A percentile compares a stretch with the other conserved stretches of the same genome.
Evolutionary conservation across 2,329 filamentous ascomycete species (phyloP).

Genomic region (Metarhizium guizhouense): DNA sequence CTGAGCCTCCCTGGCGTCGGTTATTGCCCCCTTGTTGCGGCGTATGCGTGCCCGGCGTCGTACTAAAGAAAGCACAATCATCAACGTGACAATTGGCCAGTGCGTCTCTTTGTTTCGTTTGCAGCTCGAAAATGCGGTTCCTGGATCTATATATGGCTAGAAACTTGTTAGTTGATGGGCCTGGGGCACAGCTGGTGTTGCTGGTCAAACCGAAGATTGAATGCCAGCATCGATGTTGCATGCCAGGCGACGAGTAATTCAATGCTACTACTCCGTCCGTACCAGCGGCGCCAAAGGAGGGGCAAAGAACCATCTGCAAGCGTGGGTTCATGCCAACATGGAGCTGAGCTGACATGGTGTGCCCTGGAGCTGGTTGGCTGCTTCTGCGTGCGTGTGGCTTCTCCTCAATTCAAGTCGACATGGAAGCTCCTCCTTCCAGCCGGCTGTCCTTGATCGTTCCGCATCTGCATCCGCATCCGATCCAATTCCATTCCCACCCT

Average conservation of each 20-base stretch:
- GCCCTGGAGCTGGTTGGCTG: not conserved
- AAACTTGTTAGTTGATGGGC: no score
- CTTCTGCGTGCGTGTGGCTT: not conserved
- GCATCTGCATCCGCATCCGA: slow-evolving; percentile 5
- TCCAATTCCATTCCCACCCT: not conserved
- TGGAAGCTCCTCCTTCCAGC: not conserved
- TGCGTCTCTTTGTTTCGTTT: not conserved
- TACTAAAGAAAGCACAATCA: not conserved
- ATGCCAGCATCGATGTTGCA: no score
- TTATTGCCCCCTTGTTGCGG: not conserved
- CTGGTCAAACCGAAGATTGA: no score
- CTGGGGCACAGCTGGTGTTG: no score
- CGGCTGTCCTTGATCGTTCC: not conserved
- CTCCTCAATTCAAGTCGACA: not conserved
- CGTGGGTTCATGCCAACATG: no score
- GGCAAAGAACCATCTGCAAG: no score
- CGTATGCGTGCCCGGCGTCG: not conserved
- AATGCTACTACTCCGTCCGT: no score
- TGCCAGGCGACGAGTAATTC: no score
- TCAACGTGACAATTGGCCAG: not conserved
- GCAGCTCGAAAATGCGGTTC: not conserved
- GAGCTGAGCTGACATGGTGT: no score
- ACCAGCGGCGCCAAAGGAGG: no score
- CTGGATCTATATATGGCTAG: not conserved
- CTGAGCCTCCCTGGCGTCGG: no score